phyloP scores from a whole-genome alignment of 2,329 filamentous ascomycete genomes.

The Thermothelomyces thermophilus region DNA sequence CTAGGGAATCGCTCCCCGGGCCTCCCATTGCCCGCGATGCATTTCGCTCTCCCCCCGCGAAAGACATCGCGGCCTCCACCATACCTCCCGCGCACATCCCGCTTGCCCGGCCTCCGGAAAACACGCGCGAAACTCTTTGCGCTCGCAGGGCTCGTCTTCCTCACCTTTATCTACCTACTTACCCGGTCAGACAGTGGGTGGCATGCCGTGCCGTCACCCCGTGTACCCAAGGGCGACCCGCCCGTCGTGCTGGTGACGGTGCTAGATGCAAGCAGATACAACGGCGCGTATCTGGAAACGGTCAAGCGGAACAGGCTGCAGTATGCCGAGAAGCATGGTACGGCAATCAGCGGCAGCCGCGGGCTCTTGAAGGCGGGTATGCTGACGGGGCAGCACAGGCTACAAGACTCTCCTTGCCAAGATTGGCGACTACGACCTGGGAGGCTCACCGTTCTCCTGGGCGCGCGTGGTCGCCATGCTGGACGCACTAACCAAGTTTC shows the following conservation, averaged over 20 bases:
- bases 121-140: conserved; percentile 56
- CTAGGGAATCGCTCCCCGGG: conserved; percentile 7
- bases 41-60: conserved; percentile 82
- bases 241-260: conserved; percentile 78
- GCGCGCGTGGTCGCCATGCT: conserved; percentile 76
- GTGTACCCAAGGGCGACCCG: conserved; percentile 47
- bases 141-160: conserved; percentile 45
- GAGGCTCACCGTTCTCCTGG: conserved; percentile 58
- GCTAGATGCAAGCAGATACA: conserved; percentile 61
- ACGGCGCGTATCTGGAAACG: conserved; percentile 60
- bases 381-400: conserved; percentile 43
- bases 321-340: conserved; percentile 85
- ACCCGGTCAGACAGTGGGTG: conserved; percentile 31
- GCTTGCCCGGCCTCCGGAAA: conserved; percentile 39
- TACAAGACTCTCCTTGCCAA: conserved; percentile 81
- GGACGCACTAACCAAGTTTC: conserved; percentile 76
- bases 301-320: conserved; percentile 76
- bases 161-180: conserved; percentile 57
- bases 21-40: conserved; percentile 48
- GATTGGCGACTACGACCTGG: conserved; percentile 66
- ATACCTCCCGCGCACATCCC: conserved; percentile 57
- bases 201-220: conserved; percentile 25
- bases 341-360: conserved; percentile 22
- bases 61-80: conserved; percentile 72
- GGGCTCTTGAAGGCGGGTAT: not conserved